phyloP scores from a whole-genome alignment of 768 basidiomycete genomes.

The Agaricus blazei region DNA sequence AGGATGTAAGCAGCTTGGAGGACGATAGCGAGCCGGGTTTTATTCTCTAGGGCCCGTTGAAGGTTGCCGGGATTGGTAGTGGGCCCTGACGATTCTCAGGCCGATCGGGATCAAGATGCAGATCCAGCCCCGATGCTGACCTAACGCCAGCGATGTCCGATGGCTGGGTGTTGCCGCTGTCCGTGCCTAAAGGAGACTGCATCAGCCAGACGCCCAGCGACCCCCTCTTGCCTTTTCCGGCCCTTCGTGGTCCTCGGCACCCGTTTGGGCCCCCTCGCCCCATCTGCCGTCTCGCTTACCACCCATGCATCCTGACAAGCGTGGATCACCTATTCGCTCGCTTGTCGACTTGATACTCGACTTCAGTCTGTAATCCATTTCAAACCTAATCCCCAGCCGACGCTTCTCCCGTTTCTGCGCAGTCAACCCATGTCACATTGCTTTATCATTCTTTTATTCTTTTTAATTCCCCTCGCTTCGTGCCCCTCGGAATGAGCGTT shows the following conservation, averaged over 20 bases:
- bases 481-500: slow-evolving; percentile 5
- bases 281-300: slow-evolving; percentile 2
- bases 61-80: slow-evolving; percentile 22
- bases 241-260: slow-evolving; percentile 20
- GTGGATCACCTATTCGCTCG: slow-evolving; percentile 12
- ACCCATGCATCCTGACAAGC: slow-evolving; percentile 15
- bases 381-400: not conserved
- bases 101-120: slow-evolving; percentile 30
- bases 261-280: slow-evolving; percentile 15
- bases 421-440: not conserved
- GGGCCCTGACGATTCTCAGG: slow-evolving; percentile 20
- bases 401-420: not conserved
- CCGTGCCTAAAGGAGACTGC: slow-evolving; percentile 19
- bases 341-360: slow-evolving; percentile 8
- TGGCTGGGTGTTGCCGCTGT: slow-evolving; percentile 15
- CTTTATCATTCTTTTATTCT: not conserved
- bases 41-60: slow-evolving; percentile 15
- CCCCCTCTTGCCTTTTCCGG: too few species aligned
- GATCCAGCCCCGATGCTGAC: slow-evolving; percentile 17
- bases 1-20: slow-evolving; percentile 17
- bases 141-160: slow-evolving; percentile 23
- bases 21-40: slow-evolving; percentile 21
- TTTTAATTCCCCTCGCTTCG: slow-evolving; percentile 4
- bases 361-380: not conserved
- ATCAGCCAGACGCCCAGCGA: too few species aligned